Base-by-base conservation (phyloP, 345 rosid genomes). In the Physaria fendleri region DNA sequence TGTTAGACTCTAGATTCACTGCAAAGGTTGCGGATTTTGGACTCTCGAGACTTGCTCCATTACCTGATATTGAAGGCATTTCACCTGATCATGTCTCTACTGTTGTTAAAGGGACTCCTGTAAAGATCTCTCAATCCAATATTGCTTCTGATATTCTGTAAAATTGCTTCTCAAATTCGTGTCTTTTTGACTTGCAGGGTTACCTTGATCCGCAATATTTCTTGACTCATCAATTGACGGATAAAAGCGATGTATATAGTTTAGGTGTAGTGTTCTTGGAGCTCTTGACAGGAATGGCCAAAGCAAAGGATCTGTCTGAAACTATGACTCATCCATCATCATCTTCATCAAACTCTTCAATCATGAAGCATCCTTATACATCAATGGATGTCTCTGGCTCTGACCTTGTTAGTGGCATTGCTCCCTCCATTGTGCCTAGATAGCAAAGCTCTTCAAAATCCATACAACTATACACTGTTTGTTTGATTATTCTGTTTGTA, bases 11-110 rank as follows among this genome's bases (percentile, higher is more conserved):
- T 5, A 85, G 64, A 65, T 83, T 74, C 69, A 79, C 62, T 21
- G 94, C 97, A n/a, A 89, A 89, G 69, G 99, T 93, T 59, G 95
- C 99, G 27, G 97, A 93, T 76, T 93, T 93, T 71, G 95, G 99
- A 51, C 85, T 93, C 40, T 93, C 95, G 8, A 76, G 84, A 67
- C 92, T 93, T 7, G 99, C 99, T 8, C 94, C 95, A 6, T 84
- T 81, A 59, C 91, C 89, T 20, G 81, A 83, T 72, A 28, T 78
- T 47, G 95, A 85, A 76, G 95, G 85, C 59, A 28, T 65, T 50
- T 73, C 67, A 41, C 85, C 94, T 8, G 79, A 76, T 55, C 97
- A 93, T 64, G 81, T 85, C 29, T 88, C 91, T 38, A 93, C 99
- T 3, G 92, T 82, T 59, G 97, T 93, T 5, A 89, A 89, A 69